Evolutionary conservation across 495 filamentous ascomycete genomes (phyloP).

Genomic region (Penicillium chermesinum): DNA sequence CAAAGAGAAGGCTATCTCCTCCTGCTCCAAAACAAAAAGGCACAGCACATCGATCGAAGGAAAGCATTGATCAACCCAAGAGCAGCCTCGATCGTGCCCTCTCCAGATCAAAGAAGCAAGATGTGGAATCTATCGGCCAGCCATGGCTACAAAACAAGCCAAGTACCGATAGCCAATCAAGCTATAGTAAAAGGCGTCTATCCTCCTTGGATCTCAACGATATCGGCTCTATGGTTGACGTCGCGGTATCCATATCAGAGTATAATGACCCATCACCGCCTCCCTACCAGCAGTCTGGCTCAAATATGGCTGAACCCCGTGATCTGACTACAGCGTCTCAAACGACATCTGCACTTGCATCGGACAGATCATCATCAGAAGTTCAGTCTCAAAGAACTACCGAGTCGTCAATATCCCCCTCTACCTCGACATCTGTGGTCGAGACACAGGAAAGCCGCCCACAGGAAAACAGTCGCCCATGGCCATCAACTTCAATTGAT

Average conservation of each 20-base stretch:
- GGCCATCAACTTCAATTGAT: slow-evolving; percentile 8
- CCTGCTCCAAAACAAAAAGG: slow-evolving; percentile 6
- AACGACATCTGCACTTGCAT: slow-evolving; percentile 5
- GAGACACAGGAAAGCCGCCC: slow-evolving; percentile 5
- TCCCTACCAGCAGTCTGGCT: slow-evolving; percentile 24
- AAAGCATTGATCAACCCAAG: slow-evolving; percentile 17
- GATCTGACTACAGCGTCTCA: slow-evolving; percentile 3
- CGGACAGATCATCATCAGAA: slow-evolving; percentile 4
- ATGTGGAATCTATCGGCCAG: slow-evolving; percentile 39
- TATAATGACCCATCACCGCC: slow-evolving; percentile 27
- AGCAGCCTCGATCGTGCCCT: slow-evolving; percentile 13
- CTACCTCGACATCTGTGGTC: slow-evolving; percentile 4
- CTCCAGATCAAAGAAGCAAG: slow-evolving; percentile 30
- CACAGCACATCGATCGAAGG: slow-evolving; percentile 9
- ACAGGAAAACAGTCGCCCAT: slow-evolving; percentile 4
- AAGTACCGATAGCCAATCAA: slow-evolving; percentile 14
- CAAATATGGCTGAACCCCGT: slow-evolving; percentile 2
- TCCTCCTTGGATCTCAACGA: slow-evolving; percentile 33
- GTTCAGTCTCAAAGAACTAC: neutral
- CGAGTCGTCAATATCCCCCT: slow-evolving; percentile 2
- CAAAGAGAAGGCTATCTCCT: slow-evolving; percentile 35
- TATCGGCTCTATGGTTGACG: slow-evolving; percentile 34
- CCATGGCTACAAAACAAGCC: slow-evolving; percentile 36
- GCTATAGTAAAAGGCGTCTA: slow-evolving; percentile 18
- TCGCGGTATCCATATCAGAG: slow-evolving; percentile 27